These are phyloP conservation scores for Cylindrotheca closterium DNA, from an alignment of 108 stramenopile genomes.

Conservation along the genomic window DNA sequence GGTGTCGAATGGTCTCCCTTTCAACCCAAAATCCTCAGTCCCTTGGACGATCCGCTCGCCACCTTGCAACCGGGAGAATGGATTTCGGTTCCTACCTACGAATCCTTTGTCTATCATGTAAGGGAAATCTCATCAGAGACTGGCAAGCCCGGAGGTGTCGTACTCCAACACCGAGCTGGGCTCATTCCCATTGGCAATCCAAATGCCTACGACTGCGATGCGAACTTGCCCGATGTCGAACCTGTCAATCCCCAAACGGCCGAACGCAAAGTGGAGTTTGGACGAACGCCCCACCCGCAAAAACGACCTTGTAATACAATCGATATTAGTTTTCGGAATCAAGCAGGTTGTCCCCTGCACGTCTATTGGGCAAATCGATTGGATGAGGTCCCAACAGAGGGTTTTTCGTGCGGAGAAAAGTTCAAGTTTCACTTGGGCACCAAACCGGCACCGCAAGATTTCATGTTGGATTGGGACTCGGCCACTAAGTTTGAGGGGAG, in stretches of 20 bases:
- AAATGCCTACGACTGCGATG: slow-evolving; percentile 7
- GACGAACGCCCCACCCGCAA: slow-evolving; percentile 6
- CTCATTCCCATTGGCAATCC: slow-evolving; percentile 40
- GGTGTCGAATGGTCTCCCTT: slow-evolving; percentile 42
- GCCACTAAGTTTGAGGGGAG: slow-evolving; percentile 46
- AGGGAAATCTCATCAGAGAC: slow-evolving; percentile 36
- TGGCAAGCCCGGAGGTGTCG: slow-evolving; percentile 26
- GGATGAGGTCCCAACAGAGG: slow-evolving; percentile 20
- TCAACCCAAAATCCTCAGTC: slow-evolving; percentile 27
- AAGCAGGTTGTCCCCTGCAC: slow-evolving; percentile 44
- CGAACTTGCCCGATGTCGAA: slow-evolving; percentile 25
- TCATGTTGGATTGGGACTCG: slow-evolving; percentile 44
- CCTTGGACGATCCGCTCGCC: slow-evolving; percentile 37
- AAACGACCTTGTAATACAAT: slow-evolving; percentile 33
- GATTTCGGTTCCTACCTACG: slow-evolving; percentile 29
- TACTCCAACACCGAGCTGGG: slow-evolving; percentile 50
- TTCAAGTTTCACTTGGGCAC: slow-evolving; percentile 54
- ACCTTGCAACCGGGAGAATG: slow-evolving; percentile 38
- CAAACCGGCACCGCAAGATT: slow-evolving; percentile 35
- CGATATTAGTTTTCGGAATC: slow-evolving; percentile 45
- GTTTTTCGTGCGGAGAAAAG: slow-evolving; percentile 36
- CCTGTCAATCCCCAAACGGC: slow-evolving; percentile 31
- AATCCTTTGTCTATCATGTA: slow-evolving; percentile 44
- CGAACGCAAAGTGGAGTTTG: slow-evolving; percentile 9
- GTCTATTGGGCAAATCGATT: slow-evolving; percentile 35